phyloP scores from a whole-genome alignment of 2,329 filamentous ascomycete species.

The Calonectria henricotiae region DNA sequence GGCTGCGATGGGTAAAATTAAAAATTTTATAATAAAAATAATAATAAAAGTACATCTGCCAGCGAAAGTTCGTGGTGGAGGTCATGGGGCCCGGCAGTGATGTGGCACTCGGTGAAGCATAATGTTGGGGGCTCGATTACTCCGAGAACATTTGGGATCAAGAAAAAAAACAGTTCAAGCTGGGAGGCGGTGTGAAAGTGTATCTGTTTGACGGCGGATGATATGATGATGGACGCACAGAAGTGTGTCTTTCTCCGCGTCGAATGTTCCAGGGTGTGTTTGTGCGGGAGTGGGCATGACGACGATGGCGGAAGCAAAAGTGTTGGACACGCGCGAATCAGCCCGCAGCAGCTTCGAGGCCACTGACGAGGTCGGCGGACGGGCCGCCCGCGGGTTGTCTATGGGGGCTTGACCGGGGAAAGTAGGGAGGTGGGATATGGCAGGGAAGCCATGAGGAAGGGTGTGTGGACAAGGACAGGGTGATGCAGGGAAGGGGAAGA shows the following conservation, averaged over 20 bases:
- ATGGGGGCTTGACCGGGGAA: constrained; percentile 41
- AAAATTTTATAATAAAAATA: background rate
- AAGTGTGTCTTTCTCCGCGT: constrained; percentile 26
- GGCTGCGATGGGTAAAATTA: constrained; percentile 35
- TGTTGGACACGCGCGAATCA: constrained; percentile 36
- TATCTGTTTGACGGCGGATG: constrained; percentile 44
- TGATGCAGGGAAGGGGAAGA: constrained; percentile 44
- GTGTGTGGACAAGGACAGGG: constrained; percentile 14
- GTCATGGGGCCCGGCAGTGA: constrained; percentile 52
- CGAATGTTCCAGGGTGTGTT: constrained; percentile 35
- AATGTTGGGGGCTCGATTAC: constrained; percentile 46
- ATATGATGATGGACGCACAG: constrained; percentile 43
- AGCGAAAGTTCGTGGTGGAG: constrained; percentile 45
- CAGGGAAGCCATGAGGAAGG: constrained; percentile 39
- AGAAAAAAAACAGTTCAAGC: constrained; percentile 39
- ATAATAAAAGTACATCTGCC: constrained; percentile 35
- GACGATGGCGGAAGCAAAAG: constrained; percentile 15
- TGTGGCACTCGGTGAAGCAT: constrained; percentile 53
- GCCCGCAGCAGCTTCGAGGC: constrained; percentile 46
- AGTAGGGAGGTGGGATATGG: constrained; percentile 45
- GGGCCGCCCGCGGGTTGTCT: constrained; percentile 48
- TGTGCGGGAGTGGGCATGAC: constrained; percentile 37
- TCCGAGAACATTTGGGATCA: constrained; percentile 39
- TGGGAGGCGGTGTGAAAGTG: constrained; percentile 52
- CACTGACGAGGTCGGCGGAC: constrained; percentile 50